Evolutionary conservation across 2,329 filamentous ascomycete genomes (phyloP).

Genomic region (Cladosporium sp.): DNA sequence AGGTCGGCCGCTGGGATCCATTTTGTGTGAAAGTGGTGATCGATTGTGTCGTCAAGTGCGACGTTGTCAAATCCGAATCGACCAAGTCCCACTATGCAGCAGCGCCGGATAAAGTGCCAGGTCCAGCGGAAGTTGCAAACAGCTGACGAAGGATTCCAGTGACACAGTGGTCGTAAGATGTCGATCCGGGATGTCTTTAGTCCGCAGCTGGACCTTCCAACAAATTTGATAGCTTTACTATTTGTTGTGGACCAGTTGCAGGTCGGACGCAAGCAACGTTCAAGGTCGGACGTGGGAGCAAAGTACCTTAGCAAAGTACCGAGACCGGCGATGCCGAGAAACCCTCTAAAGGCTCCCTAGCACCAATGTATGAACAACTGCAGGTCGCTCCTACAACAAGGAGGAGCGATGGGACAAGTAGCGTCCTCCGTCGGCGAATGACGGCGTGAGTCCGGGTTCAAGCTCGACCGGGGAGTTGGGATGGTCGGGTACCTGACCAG

Average conservation of each 20-base stretch:
- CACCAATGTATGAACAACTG: neutral
- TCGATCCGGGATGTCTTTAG: conserved; percentile 15
- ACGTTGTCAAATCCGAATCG: neutral
- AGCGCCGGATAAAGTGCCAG: conserved; percentile 1
- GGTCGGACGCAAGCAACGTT: conserved; percentile 1
- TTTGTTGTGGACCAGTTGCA: neutral
- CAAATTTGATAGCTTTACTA: neutral
- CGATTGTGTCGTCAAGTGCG: neutral
- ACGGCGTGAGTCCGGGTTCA: conserved; percentile 4
- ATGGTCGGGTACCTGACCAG: conserved; percentile 15
- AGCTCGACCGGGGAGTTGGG: conserved; percentile 16
- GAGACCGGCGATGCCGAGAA: conserved; percentile 5
- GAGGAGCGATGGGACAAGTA: neutral
- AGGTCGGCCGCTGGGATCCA: conserved; percentile 10
- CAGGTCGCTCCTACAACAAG: neutral
- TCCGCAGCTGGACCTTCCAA: neutral
- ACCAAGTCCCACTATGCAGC: neutral
- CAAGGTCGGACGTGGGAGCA: conserved; percentile 2
- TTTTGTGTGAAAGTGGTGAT: neutral
- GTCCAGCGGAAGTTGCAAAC: neutral
- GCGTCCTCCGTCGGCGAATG: conserved; percentile 8
- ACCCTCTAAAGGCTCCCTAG: neutral
- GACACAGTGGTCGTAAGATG: conserved; percentile 10
- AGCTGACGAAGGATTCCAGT: conserved; percentile 11
- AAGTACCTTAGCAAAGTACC: conserved; percentile 6